Evolutionary conservation across 2,329 filamentous ascomycete species (phyloP), one percentile per base, ranked within the genome.

Genomic region (Aureobasidium sp.): DNA sequence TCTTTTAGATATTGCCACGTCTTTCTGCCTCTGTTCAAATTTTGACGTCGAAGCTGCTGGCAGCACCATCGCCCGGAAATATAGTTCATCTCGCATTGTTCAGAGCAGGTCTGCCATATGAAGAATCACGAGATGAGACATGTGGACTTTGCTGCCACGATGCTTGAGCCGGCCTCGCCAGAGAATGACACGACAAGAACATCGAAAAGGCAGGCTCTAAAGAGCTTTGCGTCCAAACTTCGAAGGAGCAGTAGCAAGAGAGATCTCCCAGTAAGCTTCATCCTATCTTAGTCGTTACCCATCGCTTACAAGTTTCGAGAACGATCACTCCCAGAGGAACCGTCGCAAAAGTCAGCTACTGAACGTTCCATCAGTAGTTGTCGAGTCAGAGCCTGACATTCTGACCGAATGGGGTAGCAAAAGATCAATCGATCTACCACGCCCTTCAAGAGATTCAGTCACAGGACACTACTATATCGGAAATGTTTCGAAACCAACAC

Each of bases 401-500:
- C 34, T 38, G 12, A 22, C 29, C 14, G 34, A 38, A 30, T 49
- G 45, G 45, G 34, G 45, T 17, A 29, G 24, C 32, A 49, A 49
- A 25, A 12, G 16, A 22, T 49, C 45, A 22, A 6, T n/a, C 19
- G 45, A 49, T 6, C 24, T 49, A 17, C 45, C 45, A 2, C 45
- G 45, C n/a, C 45, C 45, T 11, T 49, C 45, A 11, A 39, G 22
- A 22, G 45, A 49, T n/a, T 49, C 45, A 10, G 44, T 48, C 30
- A 30, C 16, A 3, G 45, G 45, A 49, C 32, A 49, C 2, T 39
- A 49, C 34, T 49, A 38, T 24, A 34, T 38, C 8, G 45, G 34
- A 11, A 27, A 39, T 17, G 29, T 35, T 11, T n/a, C 4, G n/a
- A 49, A 38, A 11, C 37, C 35, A n/a, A 17, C 48, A 12, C 19